These are phyloP conservation scores for Allantophomopsis cytisporea DNA, from an alignment of 2,329 filamentous ascomycete species.

Conservation along the genomic window DNA sequence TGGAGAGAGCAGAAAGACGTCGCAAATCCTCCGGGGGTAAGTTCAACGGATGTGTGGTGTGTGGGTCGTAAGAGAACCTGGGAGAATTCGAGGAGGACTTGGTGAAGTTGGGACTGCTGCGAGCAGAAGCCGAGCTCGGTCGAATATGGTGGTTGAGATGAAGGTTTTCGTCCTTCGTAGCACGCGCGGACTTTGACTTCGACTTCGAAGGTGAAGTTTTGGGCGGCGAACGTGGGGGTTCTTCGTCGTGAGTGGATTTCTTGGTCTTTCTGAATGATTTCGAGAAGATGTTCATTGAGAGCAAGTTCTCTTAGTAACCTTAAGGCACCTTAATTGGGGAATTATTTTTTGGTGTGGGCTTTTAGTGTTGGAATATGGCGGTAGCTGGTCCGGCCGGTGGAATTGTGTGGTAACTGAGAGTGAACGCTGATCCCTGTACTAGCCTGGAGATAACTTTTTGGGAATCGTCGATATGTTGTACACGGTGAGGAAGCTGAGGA, in stretches of 20 bases:
- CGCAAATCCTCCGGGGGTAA: conserved; percentile 80
- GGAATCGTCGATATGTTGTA: no score
- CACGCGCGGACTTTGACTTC: conserved; percentile 3
- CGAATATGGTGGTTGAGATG: conserved; percentile 4
- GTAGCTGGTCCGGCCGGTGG: background rate
- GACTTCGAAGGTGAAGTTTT: conserved; percentile 16
- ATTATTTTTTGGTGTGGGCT: background rate
- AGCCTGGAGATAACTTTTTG: no score
- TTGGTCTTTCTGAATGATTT: conserved; percentile 20
- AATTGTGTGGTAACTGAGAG: background rate
- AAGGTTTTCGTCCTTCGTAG: conserved; percentile 11
- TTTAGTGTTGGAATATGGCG: conserved; percentile 1
- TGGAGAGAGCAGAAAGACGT: conserved; percentile 30
- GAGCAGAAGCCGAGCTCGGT: conserved; percentile 13
- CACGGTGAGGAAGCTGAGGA: no score
- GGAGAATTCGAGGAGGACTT: conserved; percentile 8
- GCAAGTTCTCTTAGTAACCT: background rate
- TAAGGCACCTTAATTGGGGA: no score
- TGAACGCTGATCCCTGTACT: no score
- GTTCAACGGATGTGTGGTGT: conserved; percentile 72
- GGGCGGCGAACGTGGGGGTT: conserved; percentile 12
- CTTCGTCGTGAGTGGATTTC: conserved; percentile 6
- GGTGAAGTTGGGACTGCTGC: conserved; percentile 14
- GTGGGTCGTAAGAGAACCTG: conserved; percentile 38
- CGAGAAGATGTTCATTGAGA: conserved; percentile 20